Evolutionary conservation across 1,284 basidiomycete species (phyloP), one percentile per base, ranked within the genome.

Genomic region (Moesziomyces globuligerus): DNA sequence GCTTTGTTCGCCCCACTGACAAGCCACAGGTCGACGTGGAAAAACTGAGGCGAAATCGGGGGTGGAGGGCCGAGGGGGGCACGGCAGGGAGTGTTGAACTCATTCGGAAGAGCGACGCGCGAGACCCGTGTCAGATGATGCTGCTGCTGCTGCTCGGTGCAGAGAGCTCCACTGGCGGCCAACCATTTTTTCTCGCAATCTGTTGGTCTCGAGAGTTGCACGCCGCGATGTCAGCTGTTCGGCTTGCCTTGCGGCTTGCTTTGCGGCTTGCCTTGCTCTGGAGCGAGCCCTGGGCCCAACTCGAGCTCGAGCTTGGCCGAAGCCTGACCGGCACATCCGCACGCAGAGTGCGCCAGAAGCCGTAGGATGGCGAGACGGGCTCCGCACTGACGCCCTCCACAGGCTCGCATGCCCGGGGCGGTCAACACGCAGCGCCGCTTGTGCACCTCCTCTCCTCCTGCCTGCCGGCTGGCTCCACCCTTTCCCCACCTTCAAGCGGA

Each of bases 41-140:
- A 42, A n/a, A 42, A 40, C 17, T 29, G 40, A 38, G 26, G 26
- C 46, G 29, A 48, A 25, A 18, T 8, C 23, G 62, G 54, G 62
- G 55, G 62, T 59, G 56, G 56, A 66, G 62, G 62, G 53, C 53
- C 43, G 8, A 46, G 23, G 29, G 29, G 29, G 29, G 29, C 29
- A 15, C 29, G 29, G 29, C 29, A 20, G 55, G 37, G 29, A 24
- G 40, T 37, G 42, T 43, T 45, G 25, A 24, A 39, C 17, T 41
- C 20, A 23, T 18, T 26, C 17, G 45, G 41, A 37, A 45, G 47
- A 53, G 50, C 6, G 25, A 42, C 49, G 51, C 51, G 40, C 28
- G 53, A 45, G 37, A 52, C 56, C 45, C 48, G 44, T 58, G 62
- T 66, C 62, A 66, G 55, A 54, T 66, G 62, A 59, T 66, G 62